Conservation (phyloP, 1,284 basidiomycete species). For the Meripilus lineatus region DNA sequence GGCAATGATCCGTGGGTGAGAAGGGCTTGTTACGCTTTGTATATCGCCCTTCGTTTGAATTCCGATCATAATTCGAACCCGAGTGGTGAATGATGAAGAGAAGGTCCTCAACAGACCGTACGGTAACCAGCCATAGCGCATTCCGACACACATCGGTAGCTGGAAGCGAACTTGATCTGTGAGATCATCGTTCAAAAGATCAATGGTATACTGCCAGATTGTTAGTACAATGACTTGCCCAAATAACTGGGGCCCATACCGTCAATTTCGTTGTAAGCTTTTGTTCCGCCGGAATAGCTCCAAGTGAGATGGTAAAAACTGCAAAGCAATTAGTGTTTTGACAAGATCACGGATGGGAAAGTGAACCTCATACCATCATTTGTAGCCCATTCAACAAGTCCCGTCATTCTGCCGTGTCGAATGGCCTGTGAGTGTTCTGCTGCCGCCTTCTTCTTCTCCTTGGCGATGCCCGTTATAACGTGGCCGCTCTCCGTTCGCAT, state of each 20-base stretch:
- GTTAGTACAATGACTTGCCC: not conserved
- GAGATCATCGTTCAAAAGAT: conserved; percentile 43
- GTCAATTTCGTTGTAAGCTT: conserved; percentile 38
- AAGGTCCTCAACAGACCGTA: conserved; percentile 28
- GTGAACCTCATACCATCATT: conserved; percentile 42
- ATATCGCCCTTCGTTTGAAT: conserved; percentile 10
- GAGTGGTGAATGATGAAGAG: not conserved
- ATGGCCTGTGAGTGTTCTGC: conserved; percentile 38
- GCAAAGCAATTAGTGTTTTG: not conserved
- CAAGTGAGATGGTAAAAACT: conserved; percentile 57
- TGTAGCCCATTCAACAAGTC: conserved; percentile 42
- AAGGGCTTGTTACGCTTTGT: conserved; percentile 7
- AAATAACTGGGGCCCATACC: conserved; percentile 26
- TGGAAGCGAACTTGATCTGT: conserved; percentile 44
- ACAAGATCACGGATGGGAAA: conserved; percentile 1
- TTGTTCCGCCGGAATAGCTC: conserved; percentile 39
- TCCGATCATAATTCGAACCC: conserved; percentile 7
- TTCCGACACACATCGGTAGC: conserved; percentile 42
- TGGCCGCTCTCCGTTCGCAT: conserved; percentile 33
- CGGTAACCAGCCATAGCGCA: conserved; percentile 45
- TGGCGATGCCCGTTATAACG: conserved; percentile 40
- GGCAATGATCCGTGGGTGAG: conserved; percentile 4
- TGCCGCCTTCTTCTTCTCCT: conserved; percentile 42
- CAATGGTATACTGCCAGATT: conserved; percentile 28
- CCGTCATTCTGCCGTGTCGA: conserved; percentile 35